phyloP scores from a whole-genome alignment of 1,139 yeast genomes.

The Debaryomyces nepalensis region DNA sequence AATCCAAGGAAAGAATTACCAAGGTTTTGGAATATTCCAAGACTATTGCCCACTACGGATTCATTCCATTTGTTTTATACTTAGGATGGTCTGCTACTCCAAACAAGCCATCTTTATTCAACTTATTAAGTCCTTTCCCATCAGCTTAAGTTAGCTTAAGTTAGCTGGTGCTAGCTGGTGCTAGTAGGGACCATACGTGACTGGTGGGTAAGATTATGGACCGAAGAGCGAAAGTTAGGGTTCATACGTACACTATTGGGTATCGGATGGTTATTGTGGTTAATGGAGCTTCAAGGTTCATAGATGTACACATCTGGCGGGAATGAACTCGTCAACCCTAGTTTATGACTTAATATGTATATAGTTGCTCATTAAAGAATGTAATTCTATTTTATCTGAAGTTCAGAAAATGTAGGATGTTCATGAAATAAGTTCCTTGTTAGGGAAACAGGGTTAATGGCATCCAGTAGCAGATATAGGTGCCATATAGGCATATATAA shows the following conservation, averaged over 20 bases:
- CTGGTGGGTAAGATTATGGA: background rate
- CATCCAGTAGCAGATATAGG: too few relatives aligned
- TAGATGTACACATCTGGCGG: background rate
- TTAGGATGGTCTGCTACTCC: constrained; percentile 90
- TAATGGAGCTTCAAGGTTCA: background rate
- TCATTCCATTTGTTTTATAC: constrained; percentile 93
- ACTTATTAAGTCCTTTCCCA: constrained; percentile 75
- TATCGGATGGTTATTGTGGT: background rate
- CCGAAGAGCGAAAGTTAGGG: background rate
- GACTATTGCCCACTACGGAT: constrained; percentile 91
- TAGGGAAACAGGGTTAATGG: too few relatives aligned
- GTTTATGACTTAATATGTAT: constrained; percentile 14
- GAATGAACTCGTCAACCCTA: background rate
- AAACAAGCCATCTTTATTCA: constrained; percentile 82
- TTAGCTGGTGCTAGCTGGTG: background rate
- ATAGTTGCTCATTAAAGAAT: constrained; percentile 15
- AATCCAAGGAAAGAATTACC: constrained; percentile 85
- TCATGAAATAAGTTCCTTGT: too few relatives aligned
- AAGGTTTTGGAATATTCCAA: constrained; percentile 83
- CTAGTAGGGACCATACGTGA: too few relatives aligned
- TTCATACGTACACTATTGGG: background rate
- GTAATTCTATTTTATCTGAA: background rate
- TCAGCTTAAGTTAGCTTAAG: constrained; percentile 52
- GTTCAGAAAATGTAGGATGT: background rate
- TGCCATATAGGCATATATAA: too few relatives aligned